Evolutionary conservation across 495 filamentous ascomycete genomes (phyloP), one percentile per base, ranked within the genome.

Genomic region (Extremus antarcticus): DNA sequence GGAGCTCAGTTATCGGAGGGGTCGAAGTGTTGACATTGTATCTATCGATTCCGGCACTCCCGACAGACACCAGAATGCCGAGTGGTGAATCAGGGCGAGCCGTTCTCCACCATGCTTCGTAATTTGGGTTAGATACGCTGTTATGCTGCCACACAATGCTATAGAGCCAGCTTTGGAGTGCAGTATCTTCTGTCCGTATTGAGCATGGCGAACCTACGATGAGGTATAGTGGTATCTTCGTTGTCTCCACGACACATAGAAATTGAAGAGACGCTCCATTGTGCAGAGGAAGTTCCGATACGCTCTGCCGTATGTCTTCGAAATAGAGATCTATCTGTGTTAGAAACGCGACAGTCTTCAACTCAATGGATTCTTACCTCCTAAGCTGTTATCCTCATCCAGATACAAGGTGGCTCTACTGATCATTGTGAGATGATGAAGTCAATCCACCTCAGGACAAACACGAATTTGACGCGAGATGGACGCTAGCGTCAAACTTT

Each of bases 1-100:
- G 62, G 8, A 84, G 55, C 52, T 82, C 78, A 11, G 80, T 77
- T 2, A 74, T 66, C 15, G 59, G 51, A 11, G 67, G 55, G 4
- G 53, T 13, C 23, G 11, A 10, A 22, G 15, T 1, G 11, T 0
- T 16, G 21, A 19, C 35, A 25, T n/a, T 46, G 21, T 25, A 13
- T 48, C 16, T n/a, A 23, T 20, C 11, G 29, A 22, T 1, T 61
- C 29, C 8, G 3, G 10, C 8, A 63, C 50, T 9, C 16, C 29
- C 20, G 51, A 39, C 15, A 63, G 55, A 24, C 17, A 55, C 47
- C 19, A 63, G 55, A 19, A 63, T 51, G 13, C 61, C 61, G 1
- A 52, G 50, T 17, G 43, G 25, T 17, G 59, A 57, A 22, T 57
- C 51, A 1, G 54, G 49, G 19, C 16, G 15, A 1, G 43, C 59